Evolutionary conservation across 2,329 filamentous ascomycete species (phyloP), one percentile per base, ranked within the genome.

Genomic region (Claviceps sp.): DNA sequence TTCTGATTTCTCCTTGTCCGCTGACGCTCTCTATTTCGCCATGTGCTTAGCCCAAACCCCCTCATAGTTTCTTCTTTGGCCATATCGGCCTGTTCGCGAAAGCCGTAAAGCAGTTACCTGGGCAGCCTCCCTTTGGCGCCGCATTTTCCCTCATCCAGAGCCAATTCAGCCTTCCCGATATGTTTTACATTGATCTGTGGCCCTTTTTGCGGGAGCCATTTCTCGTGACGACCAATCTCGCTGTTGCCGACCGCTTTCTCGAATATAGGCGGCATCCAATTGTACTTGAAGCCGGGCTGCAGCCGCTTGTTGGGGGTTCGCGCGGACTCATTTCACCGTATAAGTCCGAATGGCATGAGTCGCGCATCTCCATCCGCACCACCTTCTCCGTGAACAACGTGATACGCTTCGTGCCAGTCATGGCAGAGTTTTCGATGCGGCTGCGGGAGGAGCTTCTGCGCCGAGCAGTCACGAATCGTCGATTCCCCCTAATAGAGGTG

Each of bases 131-230:
- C 22, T 5, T 30, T 37, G 22, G 16, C 14, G 37, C 37, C 16
- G 14, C 41, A 5, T 37, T 51, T 3, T 51, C 43, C n/a, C 34
- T 51, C 22, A 18, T 51, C 8, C 43, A 51, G 37, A 20, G 30
- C 42, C 30, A 41, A 7, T 51, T 46, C 50, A 47, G 22, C 14
- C 42, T 47, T 6, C 50, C 50, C 3, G 43, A 51, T 41, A 20
- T 51, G n/a, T 47, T 51, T 38, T 51, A 47, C 26, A 46, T 51
- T 14, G 50, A 51, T 14, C 24, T 51, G 18, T 51, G 43, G 50
- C 49, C 49, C 5, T 37, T 50, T 9, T 5, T 50, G 13, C 18
- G 18, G 20, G 40, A 50, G 13, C 34, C 43, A 1, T 47, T 51
- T 30, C 14, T 51, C 14, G 50, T 51, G 16, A 51, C 43, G n/a